Evolutionary conservation across 768 basidiomycete genomes (phyloP).

Genomic region (Leccinum disarticulatum): DNA sequence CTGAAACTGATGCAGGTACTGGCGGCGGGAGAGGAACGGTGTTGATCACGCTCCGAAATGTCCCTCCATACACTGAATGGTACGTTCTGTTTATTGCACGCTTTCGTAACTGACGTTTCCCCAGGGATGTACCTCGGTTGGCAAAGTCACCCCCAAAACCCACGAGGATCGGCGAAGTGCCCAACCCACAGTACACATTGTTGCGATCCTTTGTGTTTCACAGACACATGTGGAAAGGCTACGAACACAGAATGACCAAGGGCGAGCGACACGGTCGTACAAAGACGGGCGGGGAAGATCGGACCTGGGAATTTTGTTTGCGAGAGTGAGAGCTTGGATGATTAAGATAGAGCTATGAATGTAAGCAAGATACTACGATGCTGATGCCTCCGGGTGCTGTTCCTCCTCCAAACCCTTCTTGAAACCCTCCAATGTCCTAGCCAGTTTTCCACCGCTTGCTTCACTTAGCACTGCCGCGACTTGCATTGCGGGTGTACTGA

Average conservation of each 20-base stretch:
- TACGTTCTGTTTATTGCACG: slow-evolving; percentile 31
- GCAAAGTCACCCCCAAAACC: slow-evolving; percentile 72
- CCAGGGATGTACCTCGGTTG: slow-evolving; percentile 74
- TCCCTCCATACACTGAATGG: slow-evolving; percentile 87
- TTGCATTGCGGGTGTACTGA: slow-evolving; percentile 73
- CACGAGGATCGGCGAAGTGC: slow-evolving; percentile 40
- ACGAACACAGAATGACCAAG: slow-evolving; percentile 93
- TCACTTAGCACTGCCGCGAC: slow-evolving; percentile 69
- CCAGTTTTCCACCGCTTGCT: slow-evolving; percentile 66
- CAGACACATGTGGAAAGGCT: slow-evolving; percentile 71
- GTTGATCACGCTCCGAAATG: slow-evolving; percentile 84
- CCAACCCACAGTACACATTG: slow-evolving; percentile 68
- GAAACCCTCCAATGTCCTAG: slow-evolving; percentile 73
- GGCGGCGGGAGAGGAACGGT: slow-evolving; percentile 61
- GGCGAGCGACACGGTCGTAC: slow-evolving; percentile 69
- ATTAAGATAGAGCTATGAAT: slow-evolving; percentile 7
- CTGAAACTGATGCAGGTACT: slow-evolving; percentile 18
- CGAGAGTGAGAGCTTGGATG: slow-evolving; percentile 17
- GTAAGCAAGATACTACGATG: slow-evolving; percentile 22
- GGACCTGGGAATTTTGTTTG: slow-evolving; percentile 87
- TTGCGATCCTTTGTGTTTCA: slow-evolving; percentile 82
- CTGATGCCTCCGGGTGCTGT: slow-evolving; percentile 22
- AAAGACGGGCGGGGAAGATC: slow-evolving; percentile 70
- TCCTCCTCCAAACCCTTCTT: slow-evolving; percentile 63
- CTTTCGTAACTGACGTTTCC: slow-evolving; percentile 6